Evolutionary conservation across 371 early-diverging fungal genomes (phyloP).

Genomic region (Dinochytrium kinnereticum): DNA sequence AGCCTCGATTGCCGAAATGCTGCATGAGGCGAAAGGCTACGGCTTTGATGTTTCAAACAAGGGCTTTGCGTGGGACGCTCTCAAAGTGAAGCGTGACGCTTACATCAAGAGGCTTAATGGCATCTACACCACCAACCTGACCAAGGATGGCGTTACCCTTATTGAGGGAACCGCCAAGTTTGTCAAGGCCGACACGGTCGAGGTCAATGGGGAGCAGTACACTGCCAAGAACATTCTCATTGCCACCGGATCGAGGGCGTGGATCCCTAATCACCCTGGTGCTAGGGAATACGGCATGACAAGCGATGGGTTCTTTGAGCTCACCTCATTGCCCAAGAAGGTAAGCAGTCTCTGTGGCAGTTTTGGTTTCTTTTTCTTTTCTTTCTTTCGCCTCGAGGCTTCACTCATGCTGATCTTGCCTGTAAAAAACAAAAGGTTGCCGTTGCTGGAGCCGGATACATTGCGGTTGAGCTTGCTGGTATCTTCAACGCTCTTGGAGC

Average conservation of each 20-base stretch:
- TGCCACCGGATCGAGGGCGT: constrained; percentile 68
- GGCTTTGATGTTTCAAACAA: constrained; percentile 74
- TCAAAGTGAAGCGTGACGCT: constrained; percentile 93
- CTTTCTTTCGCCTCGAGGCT: background rate
- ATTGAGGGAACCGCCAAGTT: constrained; percentile 88
- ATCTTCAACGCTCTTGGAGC: constrained; percentile 86
- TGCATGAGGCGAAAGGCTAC: constrained; percentile 86
- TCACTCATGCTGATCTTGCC: background rate
- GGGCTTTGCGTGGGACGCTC: constrained; percentile 58
- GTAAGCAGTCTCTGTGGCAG: constrained; percentile 63
- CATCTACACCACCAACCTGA: constrained; percentile 91
- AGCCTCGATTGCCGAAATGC: constrained; percentile 84
- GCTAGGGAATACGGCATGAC: constrained; percentile 77
- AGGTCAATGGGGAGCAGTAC: constrained; percentile 62
- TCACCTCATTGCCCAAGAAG: constrained; percentile 88
- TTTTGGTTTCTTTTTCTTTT: background rate
- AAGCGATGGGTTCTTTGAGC: constrained; percentile 96
- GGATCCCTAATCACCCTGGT: constrained; percentile 72
- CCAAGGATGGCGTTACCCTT: constrained; percentile 83
- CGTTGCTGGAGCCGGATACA: constrained; percentile 71
- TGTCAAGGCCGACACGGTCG: constrained; percentile 69
- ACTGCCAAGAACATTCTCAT: constrained; percentile 78
- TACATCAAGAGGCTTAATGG: constrained; percentile 95
- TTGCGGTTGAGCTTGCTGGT: constrained; percentile 96
- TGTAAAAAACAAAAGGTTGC: too few relatives aligned